Conservation (phyloP, 2,329 filamentous ascomycete genomes). For the Lachnellula occidentalis region DNA sequence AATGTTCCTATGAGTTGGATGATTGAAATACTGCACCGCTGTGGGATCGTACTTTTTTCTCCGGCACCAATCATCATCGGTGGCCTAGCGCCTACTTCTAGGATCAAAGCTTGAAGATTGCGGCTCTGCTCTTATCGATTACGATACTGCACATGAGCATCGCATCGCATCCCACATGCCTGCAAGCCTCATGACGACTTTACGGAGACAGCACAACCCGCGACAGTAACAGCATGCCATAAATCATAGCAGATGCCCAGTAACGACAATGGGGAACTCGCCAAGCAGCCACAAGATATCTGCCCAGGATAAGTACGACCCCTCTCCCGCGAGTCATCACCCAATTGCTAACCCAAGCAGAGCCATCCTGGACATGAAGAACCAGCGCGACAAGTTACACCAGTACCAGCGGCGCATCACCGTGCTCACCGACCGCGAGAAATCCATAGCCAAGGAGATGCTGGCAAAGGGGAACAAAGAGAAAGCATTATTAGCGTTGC, state of each 20-base stretch:
- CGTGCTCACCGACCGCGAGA: conserved; percentile 80
- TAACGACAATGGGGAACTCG: conserved; percentile 54
- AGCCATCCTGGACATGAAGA: conserved; percentile 96
- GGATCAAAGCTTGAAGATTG: background rate
- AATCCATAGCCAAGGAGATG: conserved; percentile 77
- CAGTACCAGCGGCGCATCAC: conserved; percentile 92
- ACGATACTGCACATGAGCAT: conserved; percentile 1
- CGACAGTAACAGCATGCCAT: conserved; percentile 11
- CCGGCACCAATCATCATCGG: too few species aligned
- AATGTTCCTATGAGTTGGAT: too few species aligned
- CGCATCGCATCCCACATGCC: background rate
- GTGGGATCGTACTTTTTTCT: too few species aligned
- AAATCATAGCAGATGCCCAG: background rate
- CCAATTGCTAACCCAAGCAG: conserved; percentile 40
- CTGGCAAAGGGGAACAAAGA: conserved; percentile 73
- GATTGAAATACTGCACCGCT: too few species aligned
- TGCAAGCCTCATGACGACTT: conserved; percentile 7
- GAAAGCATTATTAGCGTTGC: conserved; percentile 78
- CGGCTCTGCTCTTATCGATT: conserved; percentile 5
- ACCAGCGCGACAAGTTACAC: conserved; percentile 92
- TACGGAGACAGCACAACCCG: conserved; percentile 5
- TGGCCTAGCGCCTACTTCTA: too few species aligned
- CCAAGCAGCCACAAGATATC: conserved; percentile 61
- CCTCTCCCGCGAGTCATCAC: conserved; percentile 4
- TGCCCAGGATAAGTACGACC: conserved; percentile 75